Conservation (phyloP, 768 basidiomycete genomes). For the Ephemerocybe angulata region DNA sequence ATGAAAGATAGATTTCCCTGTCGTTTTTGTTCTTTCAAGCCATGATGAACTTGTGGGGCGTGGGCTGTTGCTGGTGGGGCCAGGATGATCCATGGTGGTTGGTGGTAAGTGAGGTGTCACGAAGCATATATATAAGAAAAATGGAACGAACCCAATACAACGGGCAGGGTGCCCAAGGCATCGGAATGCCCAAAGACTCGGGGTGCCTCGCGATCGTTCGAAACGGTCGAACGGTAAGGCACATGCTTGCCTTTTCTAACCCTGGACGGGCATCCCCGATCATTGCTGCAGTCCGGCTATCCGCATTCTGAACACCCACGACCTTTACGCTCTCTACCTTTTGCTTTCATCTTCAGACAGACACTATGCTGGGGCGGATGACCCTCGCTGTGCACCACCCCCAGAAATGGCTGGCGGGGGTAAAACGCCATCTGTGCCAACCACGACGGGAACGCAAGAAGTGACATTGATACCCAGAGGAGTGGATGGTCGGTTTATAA, state of each 20-base stretch:
- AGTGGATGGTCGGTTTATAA: background rate
- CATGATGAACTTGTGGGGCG: conserved; percentile 9
- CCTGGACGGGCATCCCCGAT: no score
- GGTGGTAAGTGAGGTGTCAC: conserved; percentile 16
- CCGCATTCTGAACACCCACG: no score
- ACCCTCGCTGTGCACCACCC: background rate
- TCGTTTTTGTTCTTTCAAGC: conserved; percentile 26
- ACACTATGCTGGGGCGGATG: no score
- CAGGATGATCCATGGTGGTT: conserved; percentile 25
- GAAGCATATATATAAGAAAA: conserved; percentile 25
- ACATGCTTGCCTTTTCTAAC: background rate
- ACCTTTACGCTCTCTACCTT: background rate
- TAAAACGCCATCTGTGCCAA: background rate
- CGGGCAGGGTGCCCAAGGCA: conserved; percentile 28
- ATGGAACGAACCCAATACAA: conserved; percentile 37
- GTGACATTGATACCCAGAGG: background rate
- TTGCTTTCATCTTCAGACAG: no score
- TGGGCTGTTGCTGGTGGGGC: conserved; percentile 8
- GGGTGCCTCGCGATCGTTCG: conserved; percentile 15
- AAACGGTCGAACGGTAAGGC: conserved; percentile 38
- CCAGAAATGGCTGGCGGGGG: background rate
- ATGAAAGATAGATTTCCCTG: conserved; percentile 32
- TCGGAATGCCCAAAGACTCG: conserved; percentile 2
- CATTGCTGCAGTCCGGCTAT: no score
- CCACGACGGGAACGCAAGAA: background rate